phyloP scores from a whole-genome alignment of 108 stramenopile species.

The Hondaea fermentalgiana region DNA sequence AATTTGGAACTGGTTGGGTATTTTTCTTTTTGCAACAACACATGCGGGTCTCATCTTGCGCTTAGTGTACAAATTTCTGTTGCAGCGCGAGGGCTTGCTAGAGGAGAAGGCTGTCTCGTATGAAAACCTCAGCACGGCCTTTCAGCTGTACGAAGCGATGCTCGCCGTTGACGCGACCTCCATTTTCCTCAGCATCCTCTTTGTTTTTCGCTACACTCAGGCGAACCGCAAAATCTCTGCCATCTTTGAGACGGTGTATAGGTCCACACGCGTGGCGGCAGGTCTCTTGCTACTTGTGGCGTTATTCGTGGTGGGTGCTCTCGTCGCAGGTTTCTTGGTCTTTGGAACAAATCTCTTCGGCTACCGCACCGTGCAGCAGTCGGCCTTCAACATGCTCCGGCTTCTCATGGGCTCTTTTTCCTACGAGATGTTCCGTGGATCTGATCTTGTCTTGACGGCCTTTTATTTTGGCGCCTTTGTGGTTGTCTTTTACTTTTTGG shows the following conservation, averaged over 20 bases:
- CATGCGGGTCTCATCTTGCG: neutral
- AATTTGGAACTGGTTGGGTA: neutral
- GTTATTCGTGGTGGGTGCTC: neutral
- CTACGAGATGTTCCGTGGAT: neutral
- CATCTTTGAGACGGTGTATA: neutral
- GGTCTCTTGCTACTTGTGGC: neutral
- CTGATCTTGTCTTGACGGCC: neutral
- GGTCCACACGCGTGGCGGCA: neutral
- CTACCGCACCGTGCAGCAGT: neutral
- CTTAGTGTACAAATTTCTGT: neutral
- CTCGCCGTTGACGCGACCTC: neutral
- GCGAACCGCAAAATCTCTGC: neutral
- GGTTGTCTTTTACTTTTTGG: neutral
- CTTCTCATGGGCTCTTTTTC: neutral
- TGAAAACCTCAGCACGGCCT: neutral
- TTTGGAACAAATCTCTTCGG: neutral
- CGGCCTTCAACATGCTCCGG: neutral
- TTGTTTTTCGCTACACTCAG: neutral
- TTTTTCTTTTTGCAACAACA: neutral
- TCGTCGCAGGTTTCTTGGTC: neutral
- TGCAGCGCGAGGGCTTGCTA: no score
- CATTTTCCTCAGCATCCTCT: neutral
- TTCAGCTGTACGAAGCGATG: neutral
- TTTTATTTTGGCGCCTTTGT: neutral
- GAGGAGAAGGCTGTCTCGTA: neutral